Evolutionary conservation across 2,329 filamentous ascomycete species (phyloP).

Genomic region (Arthrobotrys conoides): DNA sequence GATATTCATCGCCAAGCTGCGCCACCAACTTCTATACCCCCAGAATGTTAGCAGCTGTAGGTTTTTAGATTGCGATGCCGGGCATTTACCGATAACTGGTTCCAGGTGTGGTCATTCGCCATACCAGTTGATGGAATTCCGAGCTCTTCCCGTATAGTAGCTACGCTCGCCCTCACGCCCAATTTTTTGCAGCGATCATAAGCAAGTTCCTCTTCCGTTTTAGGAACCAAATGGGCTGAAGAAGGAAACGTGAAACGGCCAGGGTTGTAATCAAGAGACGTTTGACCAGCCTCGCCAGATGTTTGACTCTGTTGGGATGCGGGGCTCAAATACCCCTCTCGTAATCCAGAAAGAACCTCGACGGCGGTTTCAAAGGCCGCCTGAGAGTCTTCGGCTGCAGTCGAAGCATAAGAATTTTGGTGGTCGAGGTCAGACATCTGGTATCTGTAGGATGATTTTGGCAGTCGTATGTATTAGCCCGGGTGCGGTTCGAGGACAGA

Average conservation of each 20-base stretch:
- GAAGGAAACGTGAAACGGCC: background rate
- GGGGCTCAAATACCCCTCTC: background rate
- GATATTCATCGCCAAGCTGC: background rate
- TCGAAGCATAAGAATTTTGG: background rate
- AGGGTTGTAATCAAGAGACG: no score
- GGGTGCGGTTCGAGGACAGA: background rate
- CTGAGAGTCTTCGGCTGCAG: background rate
- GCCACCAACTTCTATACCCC: background rate
- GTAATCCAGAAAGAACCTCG: background rate
- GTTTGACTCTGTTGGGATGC: background rate
- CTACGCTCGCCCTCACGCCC: background rate
- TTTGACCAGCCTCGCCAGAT: background rate
- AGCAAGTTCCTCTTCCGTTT: background rate
- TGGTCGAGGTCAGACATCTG: background rate
- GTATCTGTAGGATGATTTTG: background rate
- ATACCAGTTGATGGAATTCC: background rate
- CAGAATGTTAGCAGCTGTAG: no score
- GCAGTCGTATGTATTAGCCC: background rate
- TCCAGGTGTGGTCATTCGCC: background rate
- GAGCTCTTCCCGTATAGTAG: background rate
- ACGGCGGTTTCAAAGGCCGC: background rate
- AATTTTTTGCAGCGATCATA: background rate
- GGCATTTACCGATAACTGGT: background rate
- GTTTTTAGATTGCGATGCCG: no score
- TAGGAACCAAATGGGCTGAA: background rate